phyloP scores from a whole-genome alignment of 345 rosid genomes.

The Draba incana region DNA sequence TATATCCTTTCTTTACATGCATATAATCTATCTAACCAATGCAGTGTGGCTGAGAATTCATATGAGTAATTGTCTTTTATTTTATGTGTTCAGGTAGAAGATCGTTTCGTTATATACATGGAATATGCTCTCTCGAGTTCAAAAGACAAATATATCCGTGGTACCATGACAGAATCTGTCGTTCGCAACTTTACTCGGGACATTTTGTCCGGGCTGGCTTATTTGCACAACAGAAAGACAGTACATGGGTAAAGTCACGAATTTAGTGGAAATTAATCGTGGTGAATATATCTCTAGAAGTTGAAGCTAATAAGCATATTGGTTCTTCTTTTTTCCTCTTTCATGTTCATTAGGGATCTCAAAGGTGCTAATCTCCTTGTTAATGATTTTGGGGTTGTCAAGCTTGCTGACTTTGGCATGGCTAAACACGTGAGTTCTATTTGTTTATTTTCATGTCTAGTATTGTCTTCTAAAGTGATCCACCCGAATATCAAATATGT shows the following conservation, averaged over 20 bases:
- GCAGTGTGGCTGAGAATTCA: conserved; percentile 3
- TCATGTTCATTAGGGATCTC: conserved; percentile 63
- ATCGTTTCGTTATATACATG: conserved; percentile 81
- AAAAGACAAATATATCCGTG: conserved; percentile 77
- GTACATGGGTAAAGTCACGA: conserved; percentile 68
- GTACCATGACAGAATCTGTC: conserved; percentile 90
- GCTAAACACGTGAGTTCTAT: conserved; percentile 82
- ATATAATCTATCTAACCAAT: conserved; percentile 2
- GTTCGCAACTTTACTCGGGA: conserved; percentile 93
- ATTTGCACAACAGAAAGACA: conserved; percentile 85
- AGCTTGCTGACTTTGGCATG: conserved; percentile 99
- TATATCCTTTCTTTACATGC: conserved; percentile 30
- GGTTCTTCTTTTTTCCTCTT: not conserved
- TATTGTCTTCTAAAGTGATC: conserved; percentile 13
- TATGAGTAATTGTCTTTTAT: conserved; percentile 24
- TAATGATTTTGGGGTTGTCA: conserved; percentile 91
- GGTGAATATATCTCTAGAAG: conserved; percentile 2
- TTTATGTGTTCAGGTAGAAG: conserved; percentile 59
- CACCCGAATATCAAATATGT: not conserved
- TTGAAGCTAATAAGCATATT: conserved; percentile 29
- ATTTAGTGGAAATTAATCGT: conserved; percentile 11
- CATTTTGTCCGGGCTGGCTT: conserved; percentile 88
- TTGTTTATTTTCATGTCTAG: not conserved
- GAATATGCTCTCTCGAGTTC: conserved; percentile 98
- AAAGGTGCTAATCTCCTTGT: conserved; percentile 99